These are phyloP conservation scores for Chrysanthemum seticuspe DNA, from an alignment of 129 eudicot species.

Conservation along the genomic window DNA sequence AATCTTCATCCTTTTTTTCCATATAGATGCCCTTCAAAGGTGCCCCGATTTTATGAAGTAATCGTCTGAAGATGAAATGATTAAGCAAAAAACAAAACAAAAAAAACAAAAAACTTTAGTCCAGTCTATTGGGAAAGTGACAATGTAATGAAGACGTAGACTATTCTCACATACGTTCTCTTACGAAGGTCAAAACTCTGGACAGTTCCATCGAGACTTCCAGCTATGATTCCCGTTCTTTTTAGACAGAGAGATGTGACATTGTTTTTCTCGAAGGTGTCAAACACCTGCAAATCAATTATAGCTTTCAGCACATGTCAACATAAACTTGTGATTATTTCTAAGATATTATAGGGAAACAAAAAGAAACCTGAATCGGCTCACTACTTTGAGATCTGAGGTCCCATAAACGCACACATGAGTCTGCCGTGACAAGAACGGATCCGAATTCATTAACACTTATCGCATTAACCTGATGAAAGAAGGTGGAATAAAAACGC, in stretches of 20 bases:
- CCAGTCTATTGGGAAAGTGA: neutral
- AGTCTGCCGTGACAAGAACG: too few relatives aligned
- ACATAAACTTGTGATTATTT: too few relatives aligned
- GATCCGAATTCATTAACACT: too few relatives aligned
- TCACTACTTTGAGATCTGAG: too few relatives aligned
- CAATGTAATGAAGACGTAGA: constrained; percentile 2
- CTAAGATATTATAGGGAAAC: too few relatives aligned
- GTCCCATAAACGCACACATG: too few relatives aligned
- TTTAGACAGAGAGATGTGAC: constrained; percentile 91
- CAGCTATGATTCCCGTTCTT: constrained; percentile 86
- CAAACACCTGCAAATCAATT: constrained; percentile 41
- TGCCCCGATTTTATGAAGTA: constrained; percentile 79
- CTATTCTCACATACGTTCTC: constrained; percentile 63
- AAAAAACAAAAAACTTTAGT: neutral
- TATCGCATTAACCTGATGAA: too few relatives aligned
- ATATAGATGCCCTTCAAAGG: constrained; percentile 90
- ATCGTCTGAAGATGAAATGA: constrained; percentile 47
- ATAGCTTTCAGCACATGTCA: too few relatives aligned
- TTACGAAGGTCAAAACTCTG: constrained; percentile 90
- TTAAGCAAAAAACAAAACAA: neutral
- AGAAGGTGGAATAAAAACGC: neutral
- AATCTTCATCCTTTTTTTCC: constrained; percentile 67
- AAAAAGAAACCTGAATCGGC: too few relatives aligned
- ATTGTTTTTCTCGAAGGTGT: constrained; percentile 74
- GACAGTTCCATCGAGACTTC: constrained; percentile 97